Percentiles rank a stretch among this genome's conserved stretches.
phyloP scores from a whole-genome alignment of 2,329 filamentous ascomycete genomes.

The Xenoacremonium recifei region DNA sequence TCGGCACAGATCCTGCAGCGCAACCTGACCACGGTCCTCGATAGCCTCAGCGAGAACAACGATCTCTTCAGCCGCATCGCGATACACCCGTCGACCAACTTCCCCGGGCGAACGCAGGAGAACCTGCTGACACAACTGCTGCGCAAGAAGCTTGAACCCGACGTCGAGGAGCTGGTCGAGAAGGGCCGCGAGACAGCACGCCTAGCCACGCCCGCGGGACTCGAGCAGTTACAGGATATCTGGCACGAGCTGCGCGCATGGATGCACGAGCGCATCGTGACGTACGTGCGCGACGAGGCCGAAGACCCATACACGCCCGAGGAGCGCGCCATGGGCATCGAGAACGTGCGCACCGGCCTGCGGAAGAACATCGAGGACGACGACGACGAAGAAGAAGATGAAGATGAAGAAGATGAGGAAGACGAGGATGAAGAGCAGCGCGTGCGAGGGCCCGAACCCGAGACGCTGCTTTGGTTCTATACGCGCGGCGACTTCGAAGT shows the following conservation, averaged over 20 bases:
- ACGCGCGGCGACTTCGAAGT: conserved; percentile 44
- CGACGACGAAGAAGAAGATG: conserved; percentile 58
- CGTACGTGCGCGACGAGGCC: conserved; percentile 43
- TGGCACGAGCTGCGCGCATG: conserved; percentile 50
- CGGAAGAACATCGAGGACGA: conserved; percentile 52
- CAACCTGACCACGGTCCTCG: conserved; percentile 66
- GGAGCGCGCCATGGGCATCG: conserved; percentile 64
- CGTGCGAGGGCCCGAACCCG: conserved; percentile 40
- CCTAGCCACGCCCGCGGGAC: conserved; percentile 42
- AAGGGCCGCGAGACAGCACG: conserved; percentile 53
- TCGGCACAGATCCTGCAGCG: conserved; percentile 69
- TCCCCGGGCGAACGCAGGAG: conserved; percentile 68
- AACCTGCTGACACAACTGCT: conserved; percentile 66
- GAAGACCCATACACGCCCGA: conserved; percentile 69
- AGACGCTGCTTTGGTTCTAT: conserved; percentile 47
- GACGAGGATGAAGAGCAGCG: conserved; percentile 26
- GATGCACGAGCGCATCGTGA: conserved; percentile 39
- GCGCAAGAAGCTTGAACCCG: conserved; percentile 80
- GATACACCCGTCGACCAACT: conserved; percentile 74
- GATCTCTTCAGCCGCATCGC: conserved; percentile 69
- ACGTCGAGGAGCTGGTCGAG: conserved; percentile 71
- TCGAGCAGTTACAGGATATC: conserved; percentile 49
- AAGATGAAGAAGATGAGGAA: conserved; percentile 31
- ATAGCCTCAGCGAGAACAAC: conserved; percentile 62
- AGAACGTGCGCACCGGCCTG: conserved; percentile 72